Conservation (phyloP, 108 stramenopile species). For the Mayamaea pseudoterrestris region DNA sequence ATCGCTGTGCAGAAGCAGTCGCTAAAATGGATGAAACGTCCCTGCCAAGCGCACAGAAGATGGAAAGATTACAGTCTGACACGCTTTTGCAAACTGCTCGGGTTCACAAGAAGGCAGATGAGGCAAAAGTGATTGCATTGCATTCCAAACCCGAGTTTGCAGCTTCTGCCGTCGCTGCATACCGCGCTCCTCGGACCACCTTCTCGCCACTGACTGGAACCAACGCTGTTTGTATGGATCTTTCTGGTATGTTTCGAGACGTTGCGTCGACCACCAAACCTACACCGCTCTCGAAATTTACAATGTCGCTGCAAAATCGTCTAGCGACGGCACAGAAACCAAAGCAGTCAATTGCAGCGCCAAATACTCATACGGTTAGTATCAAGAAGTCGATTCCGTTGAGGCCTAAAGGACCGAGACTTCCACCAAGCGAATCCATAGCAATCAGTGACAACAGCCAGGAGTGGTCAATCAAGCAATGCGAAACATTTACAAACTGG, state of each 20-base stretch:
- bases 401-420: too few relatives aligned
- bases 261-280: not conserved
- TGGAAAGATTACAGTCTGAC: not conserved
- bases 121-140: too few relatives aligned
- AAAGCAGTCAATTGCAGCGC: too few relatives aligned
- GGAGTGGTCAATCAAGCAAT: slow-evolving; percentile 70
- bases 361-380: too few relatives aligned
- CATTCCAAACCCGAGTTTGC: not conserved
- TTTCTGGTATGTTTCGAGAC: slow-evolving; percentile 17
- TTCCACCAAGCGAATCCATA: too few relatives aligned
- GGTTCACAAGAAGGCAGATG: not conserved
- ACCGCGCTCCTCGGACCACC: not conserved
- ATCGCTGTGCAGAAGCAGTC: not conserved
- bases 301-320: too few relatives aligned
- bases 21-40: not conserved
- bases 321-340: too few relatives aligned
- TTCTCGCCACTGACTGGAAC: not conserved
- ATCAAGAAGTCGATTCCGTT: too few relatives aligned
- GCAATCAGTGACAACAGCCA: slow-evolving; percentile 17
- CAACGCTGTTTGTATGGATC: slow-evolving; percentile 20
- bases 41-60: not conserved
- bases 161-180: not conserved
- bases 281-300: too few relatives aligned
- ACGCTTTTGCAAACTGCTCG: slow-evolving; percentile 1
- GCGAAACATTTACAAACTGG: slow-evolving; percentile 51